These are phyloP conservation scores for Apiotrichum sp. DNA, from an alignment of 1,284 basidiomycete species.

Conservation along the genomic window DNA sequence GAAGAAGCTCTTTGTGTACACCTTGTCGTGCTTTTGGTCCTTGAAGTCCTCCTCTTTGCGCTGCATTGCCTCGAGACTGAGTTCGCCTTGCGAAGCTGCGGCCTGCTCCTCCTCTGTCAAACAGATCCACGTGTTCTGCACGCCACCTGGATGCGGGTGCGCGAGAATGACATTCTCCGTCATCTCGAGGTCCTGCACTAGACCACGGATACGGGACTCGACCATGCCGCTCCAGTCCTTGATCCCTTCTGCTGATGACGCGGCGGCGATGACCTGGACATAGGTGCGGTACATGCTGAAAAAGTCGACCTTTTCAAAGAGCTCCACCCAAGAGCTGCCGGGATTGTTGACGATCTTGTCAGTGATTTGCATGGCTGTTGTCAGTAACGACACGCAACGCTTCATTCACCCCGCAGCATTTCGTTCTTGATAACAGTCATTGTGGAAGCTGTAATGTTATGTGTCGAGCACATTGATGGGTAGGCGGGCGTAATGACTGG, in stretches of 20 bases:
- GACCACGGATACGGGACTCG: conserved; percentile 90
- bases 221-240: conserved; percentile 97
- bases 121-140: conserved; percentile 81
- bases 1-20: conserved; percentile 92
- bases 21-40: conserved; percentile 68
- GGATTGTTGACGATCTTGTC: conserved; percentile 68
- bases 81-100: conserved; percentile 81
- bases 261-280: conserved; percentile 93
- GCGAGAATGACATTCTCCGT: conserved; percentile 85
- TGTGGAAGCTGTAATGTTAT: conserved; percentile 93
- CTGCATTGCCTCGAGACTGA: conserved; percentile 63
- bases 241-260: conserved; percentile 73
- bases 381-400: too few relatives aligned
- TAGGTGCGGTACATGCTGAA: conserved; percentile 97
- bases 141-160: conserved; percentile 92
- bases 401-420: conserved; percentile 60
- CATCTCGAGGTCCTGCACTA: conserved; percentile 96
- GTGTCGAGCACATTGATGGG: conserved; percentile 99
- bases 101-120: conserved; percentile 78
- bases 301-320: conserved; percentile 93
- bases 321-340: conserved; percentile 78
- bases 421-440: conserved; percentile 96
- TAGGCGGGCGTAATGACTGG: conserved; percentile 99
- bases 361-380: conserved; percentile 74
- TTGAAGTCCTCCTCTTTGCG: conserved; percentile 75